phyloP scores from a whole-genome alignment of 805 yeast species.

The Citeromyces matritensis region DNA sequence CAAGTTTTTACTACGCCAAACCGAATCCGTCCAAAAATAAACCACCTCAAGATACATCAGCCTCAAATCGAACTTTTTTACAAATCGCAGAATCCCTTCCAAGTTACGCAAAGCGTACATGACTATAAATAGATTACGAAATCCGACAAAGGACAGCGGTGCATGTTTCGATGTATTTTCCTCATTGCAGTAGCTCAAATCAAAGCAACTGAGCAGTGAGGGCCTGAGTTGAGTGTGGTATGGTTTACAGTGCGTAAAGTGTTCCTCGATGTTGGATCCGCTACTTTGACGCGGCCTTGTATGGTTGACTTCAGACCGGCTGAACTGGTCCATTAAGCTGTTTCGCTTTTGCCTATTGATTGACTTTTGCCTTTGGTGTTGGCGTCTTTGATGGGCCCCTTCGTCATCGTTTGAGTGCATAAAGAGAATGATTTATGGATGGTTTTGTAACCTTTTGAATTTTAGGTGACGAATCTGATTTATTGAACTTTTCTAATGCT shows the following conservation, averaged over 20 bases:
- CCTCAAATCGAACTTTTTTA: not conserved
- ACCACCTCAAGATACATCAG: not conserved
- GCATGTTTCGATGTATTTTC: conserved; percentile 1
- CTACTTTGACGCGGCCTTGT: not conserved
- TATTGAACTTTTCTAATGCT: no score
- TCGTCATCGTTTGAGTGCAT: no score
- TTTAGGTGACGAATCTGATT: no score
- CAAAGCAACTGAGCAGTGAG: conserved; percentile 2
- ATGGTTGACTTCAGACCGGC: not conserved
- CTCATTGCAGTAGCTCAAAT: not conserved
- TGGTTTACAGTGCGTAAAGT: conserved; percentile 2
- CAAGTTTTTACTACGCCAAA: conserved; percentile 2
- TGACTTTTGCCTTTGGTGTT: conserved; percentile 1
- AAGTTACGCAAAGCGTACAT: conserved; percentile 1
- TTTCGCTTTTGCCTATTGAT: conserved; percentile 2
- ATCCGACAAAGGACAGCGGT: conserved; percentile 2
- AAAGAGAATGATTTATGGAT: no score
- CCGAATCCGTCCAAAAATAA: not conserved
- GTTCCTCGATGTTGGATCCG: not conserved
- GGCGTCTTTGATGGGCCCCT: no score
- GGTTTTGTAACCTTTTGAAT: no score
- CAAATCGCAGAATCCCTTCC: not conserved
- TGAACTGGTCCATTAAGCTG: conserved; percentile 3
- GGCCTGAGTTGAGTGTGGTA: conserved; percentile 2
- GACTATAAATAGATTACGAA: conserved; percentile 3